phyloP scores from a whole-genome alignment of 768 basidiomycete species.

The Collybia sordida region DNA sequence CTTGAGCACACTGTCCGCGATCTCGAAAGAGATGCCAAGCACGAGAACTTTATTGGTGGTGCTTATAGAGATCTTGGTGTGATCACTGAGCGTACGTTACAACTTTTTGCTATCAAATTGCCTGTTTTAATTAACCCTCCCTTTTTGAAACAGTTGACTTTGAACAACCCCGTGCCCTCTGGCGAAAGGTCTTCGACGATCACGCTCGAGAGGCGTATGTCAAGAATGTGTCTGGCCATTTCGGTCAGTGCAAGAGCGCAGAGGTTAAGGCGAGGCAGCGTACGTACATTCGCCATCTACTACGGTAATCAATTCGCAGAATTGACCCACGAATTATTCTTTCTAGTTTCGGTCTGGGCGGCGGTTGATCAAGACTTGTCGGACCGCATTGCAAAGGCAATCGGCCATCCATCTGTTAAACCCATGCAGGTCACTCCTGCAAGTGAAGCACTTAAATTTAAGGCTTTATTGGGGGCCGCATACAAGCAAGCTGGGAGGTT shows the following conservation, averaged over 20 bases:
- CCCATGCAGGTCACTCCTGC: slow-evolving; percentile 67
- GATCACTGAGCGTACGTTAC: slow-evolving; percentile 73
- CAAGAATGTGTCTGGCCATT: slow-evolving; percentile 64
- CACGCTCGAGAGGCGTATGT: slow-evolving; percentile 60
- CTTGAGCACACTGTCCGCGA: slow-evolving; percentile 42
- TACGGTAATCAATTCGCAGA: not conserved
- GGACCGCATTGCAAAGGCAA: slow-evolving; percentile 75
- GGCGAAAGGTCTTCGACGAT: slow-evolving; percentile 66
- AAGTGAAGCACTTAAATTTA: slow-evolving; percentile 54
- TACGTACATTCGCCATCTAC: slow-evolving; percentile 33
- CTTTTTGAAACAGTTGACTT: slow-evolving; percentile 61
- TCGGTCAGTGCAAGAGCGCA: slow-evolving; percentile 57
- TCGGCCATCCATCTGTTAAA: slow-evolving; percentile 55
- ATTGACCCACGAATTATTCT: not conserved
- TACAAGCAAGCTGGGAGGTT: slow-evolving; percentile 8
- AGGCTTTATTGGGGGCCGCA: slow-evolving; percentile 35
- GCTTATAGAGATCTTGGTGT: slow-evolving; percentile 70
- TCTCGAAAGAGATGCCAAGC: slow-evolving; percentile 38
- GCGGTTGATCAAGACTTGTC: slow-evolving; percentile 74
- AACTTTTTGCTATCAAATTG: not conserved
- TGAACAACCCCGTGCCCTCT: slow-evolving; percentile 77
- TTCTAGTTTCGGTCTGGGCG: slow-evolving; percentile 73
- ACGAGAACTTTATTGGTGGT: slow-evolving; percentile 76
- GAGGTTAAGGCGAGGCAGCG: slow-evolving; percentile 65
- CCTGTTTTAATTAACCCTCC: not conserved